These are phyloP conservation scores for Myriosclerotinia curreyana DNA, from an alignment of 2,329 filamentous ascomycete genomes.

Conservation along the genomic window DNA sequence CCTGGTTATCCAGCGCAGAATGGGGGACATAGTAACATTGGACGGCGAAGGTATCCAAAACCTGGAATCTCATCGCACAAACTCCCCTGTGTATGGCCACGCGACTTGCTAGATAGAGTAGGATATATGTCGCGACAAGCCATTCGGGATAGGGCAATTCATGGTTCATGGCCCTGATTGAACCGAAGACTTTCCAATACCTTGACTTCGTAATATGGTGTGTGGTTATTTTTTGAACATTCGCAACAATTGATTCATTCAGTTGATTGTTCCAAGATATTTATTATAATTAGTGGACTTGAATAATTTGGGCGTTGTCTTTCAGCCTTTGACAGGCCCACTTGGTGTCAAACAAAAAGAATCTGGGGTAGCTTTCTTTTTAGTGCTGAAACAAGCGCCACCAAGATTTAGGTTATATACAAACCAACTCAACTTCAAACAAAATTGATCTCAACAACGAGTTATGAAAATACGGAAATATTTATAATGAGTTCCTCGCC, in stretches of 20 bases:
- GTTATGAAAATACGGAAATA: constrained; percentile 17
- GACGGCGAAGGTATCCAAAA: not conserved
- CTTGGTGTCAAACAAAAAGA: constrained; percentile 9
- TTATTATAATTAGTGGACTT: too few species aligned
- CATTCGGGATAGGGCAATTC: not conserved
- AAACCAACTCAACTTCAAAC: not conserved
- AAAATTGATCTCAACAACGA: not conserved
- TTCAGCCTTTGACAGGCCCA: not conserved
- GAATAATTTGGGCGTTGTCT: too few species aligned
- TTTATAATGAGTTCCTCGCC: constrained; percentile 18
- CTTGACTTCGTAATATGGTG: too few species aligned
- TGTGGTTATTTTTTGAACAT: too few species aligned
- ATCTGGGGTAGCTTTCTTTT: constrained; percentile 15
- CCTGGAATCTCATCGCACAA: not conserved
- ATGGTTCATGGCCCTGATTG: too few species aligned
- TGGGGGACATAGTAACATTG: not conserved
- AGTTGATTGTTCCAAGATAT: too few species aligned
- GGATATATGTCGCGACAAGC: not conserved
- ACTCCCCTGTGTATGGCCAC: not conserved
- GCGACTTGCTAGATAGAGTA: not conserved
- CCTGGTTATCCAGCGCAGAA: not conserved
- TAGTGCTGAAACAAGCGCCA: constrained; percentile 3
- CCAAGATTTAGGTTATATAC: not conserved
- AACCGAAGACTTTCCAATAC: too few species aligned
- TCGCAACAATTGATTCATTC: too few species aligned